These are phyloP conservation scores for Zymoseptoria pseudotritici DNA, from an alignment of 2,329 filamentous ascomycete species.

Conservation along the genomic window DNA sequence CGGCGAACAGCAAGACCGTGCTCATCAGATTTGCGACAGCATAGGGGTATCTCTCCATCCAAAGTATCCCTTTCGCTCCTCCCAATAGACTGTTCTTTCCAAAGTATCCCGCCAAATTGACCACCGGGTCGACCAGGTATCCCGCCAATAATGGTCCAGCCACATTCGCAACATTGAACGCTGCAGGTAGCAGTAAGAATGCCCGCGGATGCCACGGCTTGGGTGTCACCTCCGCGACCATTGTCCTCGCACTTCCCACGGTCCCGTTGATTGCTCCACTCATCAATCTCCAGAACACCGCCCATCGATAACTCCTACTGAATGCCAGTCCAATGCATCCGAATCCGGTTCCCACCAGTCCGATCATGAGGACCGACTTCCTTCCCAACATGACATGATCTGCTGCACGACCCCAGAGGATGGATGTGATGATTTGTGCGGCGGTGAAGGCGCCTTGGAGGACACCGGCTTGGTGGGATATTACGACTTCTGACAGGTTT, in stretches of 20 bases:
- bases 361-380: conserved; percentile 35
- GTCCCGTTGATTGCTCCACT: conserved; percentile 37
- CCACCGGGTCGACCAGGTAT: conserved; percentile 53
- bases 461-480: conserved; percentile 37
- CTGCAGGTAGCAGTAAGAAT: conserved; percentile 34
- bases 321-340: conserved; percentile 35
- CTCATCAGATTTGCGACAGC: conserved; percentile 57
- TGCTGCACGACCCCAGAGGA: conserved; percentile 36
- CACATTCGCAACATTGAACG: conserved; percentile 37
- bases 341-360: conserved; percentile 33
- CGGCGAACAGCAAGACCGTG: conserved; percentile 47
- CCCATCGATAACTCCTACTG: conserved; percentile 33
- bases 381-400: conserved; percentile 39
- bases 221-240: conserved; percentile 34
- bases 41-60: conserved; percentile 57
- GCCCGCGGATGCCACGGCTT: conserved; percentile 36
- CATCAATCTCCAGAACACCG: conserved; percentile 34
- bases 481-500: conserved; percentile 40
- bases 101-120: conserved; percentile 50
- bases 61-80: conserved; percentile 47
- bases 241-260: conserved; percentile 35
- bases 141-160: conserved; percentile 50
- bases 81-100: conserved; percentile 49
- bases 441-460: conserved; percentile 37
- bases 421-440: conserved; percentile 36